Percentiles rank a stretch among this genome's conserved stretches.
phyloP scores from a whole-genome alignment of 129 eudicot species.

The Pittosporum tobira region DNA sequence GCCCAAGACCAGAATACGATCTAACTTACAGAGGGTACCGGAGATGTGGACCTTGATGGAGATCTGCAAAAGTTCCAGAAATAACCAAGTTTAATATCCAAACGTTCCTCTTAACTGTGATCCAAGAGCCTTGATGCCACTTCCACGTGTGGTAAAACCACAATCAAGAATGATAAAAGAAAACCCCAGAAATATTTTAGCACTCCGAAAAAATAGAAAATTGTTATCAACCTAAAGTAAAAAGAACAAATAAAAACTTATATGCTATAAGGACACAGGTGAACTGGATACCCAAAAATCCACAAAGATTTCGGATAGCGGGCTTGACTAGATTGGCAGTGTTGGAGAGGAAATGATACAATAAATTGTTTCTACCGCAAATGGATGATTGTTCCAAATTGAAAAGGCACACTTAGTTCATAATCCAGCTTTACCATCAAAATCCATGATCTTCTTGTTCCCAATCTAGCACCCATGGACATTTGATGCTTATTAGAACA shows the following conservation, averaged over 20 bases:
- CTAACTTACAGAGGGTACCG: slow-evolving; percentile 77
- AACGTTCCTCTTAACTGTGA: slow-evolving; percentile 66
- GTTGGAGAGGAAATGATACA: slow-evolving; percentile 21
- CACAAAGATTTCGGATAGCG: slow-evolving; percentile 27
- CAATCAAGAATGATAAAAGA: slow-evolving; percentile 25
- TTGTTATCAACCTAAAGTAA: slow-evolving; percentile 9
- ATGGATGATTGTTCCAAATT: slow-evolving; percentile 23
- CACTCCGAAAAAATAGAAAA: slow-evolving; percentile 14
- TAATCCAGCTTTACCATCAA: slow-evolving; percentile 61
- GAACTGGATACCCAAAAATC: slow-evolving; percentile 29
- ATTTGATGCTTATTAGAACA: slow-evolving; percentile 58
- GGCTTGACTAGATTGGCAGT: slow-evolving; percentile 40
- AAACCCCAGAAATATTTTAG: slow-evolving; percentile 36
- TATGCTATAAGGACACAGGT: slow-evolving; percentile 17
- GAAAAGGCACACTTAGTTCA: slow-evolving; percentile 39
- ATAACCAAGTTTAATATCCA: slow-evolving; percentile 80
- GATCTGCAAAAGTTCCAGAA: slow-evolving; percentile 99
- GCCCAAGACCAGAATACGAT: neutral
- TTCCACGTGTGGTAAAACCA: slow-evolving; percentile 62
- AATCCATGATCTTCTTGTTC: slow-evolving; percentile 68
- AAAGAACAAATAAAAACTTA: slow-evolving; percentile 12
- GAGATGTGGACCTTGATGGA: slow-evolving; percentile 96
- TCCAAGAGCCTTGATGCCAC: slow-evolving; percentile 80
- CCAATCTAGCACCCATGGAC: slow-evolving; percentile 84
- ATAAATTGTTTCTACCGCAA: slow-evolving; percentile 28